Base-by-base conservation (phyloP, 106 monocot genomes). In the Dioscorea zingiberensis region DNA sequence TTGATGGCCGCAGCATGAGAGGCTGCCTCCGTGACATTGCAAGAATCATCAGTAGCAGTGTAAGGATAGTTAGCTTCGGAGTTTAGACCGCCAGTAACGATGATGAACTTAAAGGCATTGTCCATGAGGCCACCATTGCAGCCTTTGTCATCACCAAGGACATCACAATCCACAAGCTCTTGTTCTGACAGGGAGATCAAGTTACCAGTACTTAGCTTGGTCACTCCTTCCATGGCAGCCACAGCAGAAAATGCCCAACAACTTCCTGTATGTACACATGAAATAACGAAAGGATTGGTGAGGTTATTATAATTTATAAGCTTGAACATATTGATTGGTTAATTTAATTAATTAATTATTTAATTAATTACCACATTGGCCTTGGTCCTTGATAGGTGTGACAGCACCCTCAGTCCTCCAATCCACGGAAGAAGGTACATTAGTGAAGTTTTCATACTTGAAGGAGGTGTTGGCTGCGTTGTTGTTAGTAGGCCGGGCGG, bases 371-470 rank as follows among this genome's bases (percentile, higher is more conserved):
- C 69, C 45, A 29, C 69, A 69, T 55, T 13, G 13, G 55, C 69
- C 69, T 44, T 69, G 69, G n/a, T 56, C 25, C n/a, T 69, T 69
- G 58, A 69, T 44, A 14, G 32, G 44, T 21, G 69, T 69, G 44
- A 69, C 69, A 2, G 58, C 69, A 12, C 69, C 69, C 45, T 57
- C 46, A 1, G 14, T 1, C 23, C 69, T 69, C 69, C 69, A 69
- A 21, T 69, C 69, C 24, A 44, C 15, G 22, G 32, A 27, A 3
- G 22, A 3, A 44, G 69, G 58, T 11, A 46, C 29, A 13, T 24
- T 30, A 4, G 69, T 58, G 38, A 38, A 2, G 38, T 38, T 38
- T 38, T 6, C 38, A 38, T 38, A 38, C 38, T 38, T 38, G 38
- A 38, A 38, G 10, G 6, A 8, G 38, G 38, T 38, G 3, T 38